These are phyloP conservation scores for Aureobasidium sp. DNA, from an alignment of 2,329 filamentous ascomycete species.

Conservation along the genomic window DNA sequence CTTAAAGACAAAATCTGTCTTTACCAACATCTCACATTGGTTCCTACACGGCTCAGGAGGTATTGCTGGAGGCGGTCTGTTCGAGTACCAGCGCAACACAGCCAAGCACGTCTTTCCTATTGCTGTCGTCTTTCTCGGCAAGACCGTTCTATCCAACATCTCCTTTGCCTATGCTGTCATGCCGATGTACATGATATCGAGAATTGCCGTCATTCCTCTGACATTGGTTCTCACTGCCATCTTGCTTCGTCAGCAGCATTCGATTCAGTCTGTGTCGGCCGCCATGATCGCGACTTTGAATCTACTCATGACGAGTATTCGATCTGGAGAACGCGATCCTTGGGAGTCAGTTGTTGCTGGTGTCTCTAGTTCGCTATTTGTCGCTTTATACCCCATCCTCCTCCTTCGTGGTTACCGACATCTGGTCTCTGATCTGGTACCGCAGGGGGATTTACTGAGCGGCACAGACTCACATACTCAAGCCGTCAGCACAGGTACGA, in stretches of 20 bases:
- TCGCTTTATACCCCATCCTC: conserved; percentile 57
- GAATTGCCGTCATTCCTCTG: conserved; percentile 57
- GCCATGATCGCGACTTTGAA: conserved; percentile 57
- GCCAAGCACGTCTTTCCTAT: conserved; percentile 55
- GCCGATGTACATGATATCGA: conserved; percentile 58
- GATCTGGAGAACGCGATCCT: conserved; percentile 52
- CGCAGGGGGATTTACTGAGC: conserved; percentile 47
- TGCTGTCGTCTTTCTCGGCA: conserved; percentile 55
- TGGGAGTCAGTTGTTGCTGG: conserved; percentile 60
- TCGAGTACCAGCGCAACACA: conserved; percentile 57
- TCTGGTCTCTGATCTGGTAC: conserved; percentile 49
- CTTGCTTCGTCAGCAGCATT: conserved; percentile 51
- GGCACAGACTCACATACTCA: conserved; percentile 27
- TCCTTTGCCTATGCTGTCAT: conserved; percentile 61
- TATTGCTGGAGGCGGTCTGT: conserved; percentile 59
- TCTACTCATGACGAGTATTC: conserved; percentile 54
- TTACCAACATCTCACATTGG: conserved; percentile 35
- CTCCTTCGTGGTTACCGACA: conserved; percentile 56
- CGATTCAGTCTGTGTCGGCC: conserved; percentile 54
- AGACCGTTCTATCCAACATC: conserved; percentile 59
- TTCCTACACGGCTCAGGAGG: conserved; percentile 48
- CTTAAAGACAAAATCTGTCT: conserved; percentile 26
- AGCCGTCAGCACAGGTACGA: conserved; percentile 37
- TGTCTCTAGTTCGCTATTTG: conserved; percentile 58
- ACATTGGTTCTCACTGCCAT: conserved; percentile 55